These are phyloP conservation scores for Globisporangium nodosum DNA, from an alignment of 352 stramenopile genomes.

Conservation along the genomic window DNA sequence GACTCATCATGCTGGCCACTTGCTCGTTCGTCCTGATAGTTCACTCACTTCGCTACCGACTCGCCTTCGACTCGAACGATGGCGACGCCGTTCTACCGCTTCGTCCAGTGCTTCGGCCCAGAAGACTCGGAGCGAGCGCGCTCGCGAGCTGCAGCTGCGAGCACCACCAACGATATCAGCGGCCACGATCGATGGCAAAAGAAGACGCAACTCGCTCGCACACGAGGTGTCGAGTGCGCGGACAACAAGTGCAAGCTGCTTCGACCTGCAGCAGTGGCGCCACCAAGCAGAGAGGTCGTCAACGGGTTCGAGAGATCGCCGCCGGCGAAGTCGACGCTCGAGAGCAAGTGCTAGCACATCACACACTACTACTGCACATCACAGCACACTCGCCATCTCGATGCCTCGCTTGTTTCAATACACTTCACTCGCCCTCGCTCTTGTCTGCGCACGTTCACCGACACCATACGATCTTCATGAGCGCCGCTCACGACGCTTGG, in stretches of 20 bases:
- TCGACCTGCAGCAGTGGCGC: not conserved
- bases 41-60: not conserved
- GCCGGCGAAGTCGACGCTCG: too few relatives aligned
- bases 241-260: not conserved
- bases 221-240: not conserved
- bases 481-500: not conserved
- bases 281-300: not conserved
- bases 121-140: not conserved
- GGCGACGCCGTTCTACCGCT: conserved; percentile 5
- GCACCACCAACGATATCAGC: not conserved
- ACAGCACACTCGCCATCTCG: too few relatives aligned
- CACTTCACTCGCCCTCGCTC: too few relatives aligned
- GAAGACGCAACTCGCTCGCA: not conserved
- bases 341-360: too few relatives aligned
- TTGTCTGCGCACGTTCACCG: too few relatives aligned
- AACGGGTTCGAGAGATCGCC: too few relatives aligned
- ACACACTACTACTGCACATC: too few relatives aligned
- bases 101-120: conserved; percentile 4
- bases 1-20: not conserved
- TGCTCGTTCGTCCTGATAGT: too few relatives aligned
- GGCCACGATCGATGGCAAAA: not conserved
- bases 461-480: too few relatives aligned
- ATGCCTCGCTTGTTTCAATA: too few relatives aligned
- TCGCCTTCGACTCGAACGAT: not conserved
- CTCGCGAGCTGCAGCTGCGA: not conserved